phyloP scores from a whole-genome alignment of 1,139 yeast species.

The Pichia terricola region DNA sequence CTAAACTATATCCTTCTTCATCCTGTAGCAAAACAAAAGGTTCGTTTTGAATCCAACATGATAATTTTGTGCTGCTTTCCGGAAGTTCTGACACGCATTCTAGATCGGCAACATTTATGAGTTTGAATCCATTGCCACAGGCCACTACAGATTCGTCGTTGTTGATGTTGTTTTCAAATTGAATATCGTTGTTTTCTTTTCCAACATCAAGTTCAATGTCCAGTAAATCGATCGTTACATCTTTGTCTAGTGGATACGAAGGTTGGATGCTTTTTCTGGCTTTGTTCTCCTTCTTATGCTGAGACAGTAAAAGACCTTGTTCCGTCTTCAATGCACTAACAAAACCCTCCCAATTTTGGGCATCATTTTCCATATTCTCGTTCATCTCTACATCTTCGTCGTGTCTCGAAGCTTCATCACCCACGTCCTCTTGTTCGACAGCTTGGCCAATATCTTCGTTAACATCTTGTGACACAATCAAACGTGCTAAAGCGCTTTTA shows the following conservation, averaged over 20 bases:
- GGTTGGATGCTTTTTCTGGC: constrained; percentile 2
- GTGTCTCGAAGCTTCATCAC: neutral
- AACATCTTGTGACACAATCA: constrained; percentile 17
- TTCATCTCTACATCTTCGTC: constrained; percentile 1
- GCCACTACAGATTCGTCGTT: no score
- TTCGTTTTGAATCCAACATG: constrained; percentile 7
- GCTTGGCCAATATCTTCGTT: constrained; percentile 12
- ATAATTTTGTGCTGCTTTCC: neutral
- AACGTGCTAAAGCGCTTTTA: constrained; percentile 43
- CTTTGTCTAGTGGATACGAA: no score
- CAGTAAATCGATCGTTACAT: no score
- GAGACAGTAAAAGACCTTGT: constrained; percentile 4
- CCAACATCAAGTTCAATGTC: no score
- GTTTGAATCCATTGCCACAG: no score
- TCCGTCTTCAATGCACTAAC: neutral
- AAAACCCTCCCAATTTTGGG: neutral
- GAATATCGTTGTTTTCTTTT: no score
- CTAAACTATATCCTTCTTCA: neutral
- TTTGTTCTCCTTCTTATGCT: constrained; percentile 11
- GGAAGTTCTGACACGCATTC: no score
- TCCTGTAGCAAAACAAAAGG: constrained; percentile 4
- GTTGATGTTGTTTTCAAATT: no score
- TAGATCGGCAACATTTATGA: no score
- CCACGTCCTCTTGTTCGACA: constrained; percentile 4
- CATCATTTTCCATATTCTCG: neutral